phyloP scores from a whole-genome alignment of 2,329 filamentous ascomycete genomes.

The Ceratocystis huliohia region DNA sequence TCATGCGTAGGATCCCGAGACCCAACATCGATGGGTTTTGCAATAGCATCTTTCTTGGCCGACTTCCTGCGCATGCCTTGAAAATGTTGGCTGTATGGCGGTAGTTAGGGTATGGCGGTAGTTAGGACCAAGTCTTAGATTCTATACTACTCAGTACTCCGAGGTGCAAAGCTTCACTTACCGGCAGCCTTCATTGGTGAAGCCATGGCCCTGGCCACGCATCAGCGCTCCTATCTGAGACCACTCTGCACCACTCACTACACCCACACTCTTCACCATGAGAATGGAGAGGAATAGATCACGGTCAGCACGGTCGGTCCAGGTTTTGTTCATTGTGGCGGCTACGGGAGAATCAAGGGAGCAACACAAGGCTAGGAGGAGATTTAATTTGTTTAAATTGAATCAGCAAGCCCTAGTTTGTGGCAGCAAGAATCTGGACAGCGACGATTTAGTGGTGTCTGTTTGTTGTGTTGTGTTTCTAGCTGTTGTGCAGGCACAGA shows the following conservation, averaged over 20 bases:
- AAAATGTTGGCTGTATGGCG: slow-evolving; percentile 43
- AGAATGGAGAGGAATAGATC: slow-evolving; percentile 52
- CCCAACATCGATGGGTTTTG: background rate
- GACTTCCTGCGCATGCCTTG: slow-evolving; percentile 40
- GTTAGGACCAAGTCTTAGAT: background rate
- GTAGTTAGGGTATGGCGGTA: background rate
- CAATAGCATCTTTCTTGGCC: slow-evolving; percentile 36
- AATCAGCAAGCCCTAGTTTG: background rate
- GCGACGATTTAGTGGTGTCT: background rate
- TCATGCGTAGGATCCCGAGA: slow-evolving; percentile 39
- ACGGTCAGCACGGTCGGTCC: slow-evolving; percentile 49
- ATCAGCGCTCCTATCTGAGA: slow-evolving; percentile 49
- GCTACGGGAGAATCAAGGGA: background rate
- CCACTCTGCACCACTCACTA: slow-evolving; percentile 52
- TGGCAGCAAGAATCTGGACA: background rate
- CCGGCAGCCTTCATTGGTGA: slow-evolving; percentile 53
- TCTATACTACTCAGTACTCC: too few relatives aligned
- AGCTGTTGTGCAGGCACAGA: background rate
- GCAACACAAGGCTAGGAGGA: background rate
- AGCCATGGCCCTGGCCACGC: slow-evolving; percentile 46
- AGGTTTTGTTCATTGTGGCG: slow-evolving; percentile 41
- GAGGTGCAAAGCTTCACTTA: slow-evolving; percentile 30
- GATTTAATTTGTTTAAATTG: background rate
- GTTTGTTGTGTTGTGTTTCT: background rate
- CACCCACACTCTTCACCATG: slow-evolving; percentile 49